These are phyloP conservation scores for Tribonema minus DNA, from an alignment of 108 stramenopile species.

Conservation along the genomic window DNA sequence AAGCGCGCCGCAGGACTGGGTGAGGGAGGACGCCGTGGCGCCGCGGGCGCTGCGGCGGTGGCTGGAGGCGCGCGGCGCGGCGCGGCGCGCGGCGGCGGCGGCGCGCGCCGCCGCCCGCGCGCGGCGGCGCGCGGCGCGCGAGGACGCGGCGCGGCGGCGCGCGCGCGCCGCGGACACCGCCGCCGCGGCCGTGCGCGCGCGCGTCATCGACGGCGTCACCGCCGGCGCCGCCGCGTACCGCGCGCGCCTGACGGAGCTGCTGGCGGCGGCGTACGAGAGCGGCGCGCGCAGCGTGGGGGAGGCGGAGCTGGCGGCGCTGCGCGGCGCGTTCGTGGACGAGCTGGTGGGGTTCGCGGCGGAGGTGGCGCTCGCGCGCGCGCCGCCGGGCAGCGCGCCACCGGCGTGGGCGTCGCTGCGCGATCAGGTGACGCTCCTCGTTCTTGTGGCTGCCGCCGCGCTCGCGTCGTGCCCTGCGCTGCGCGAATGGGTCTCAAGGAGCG, in stretches of 20 bases:
- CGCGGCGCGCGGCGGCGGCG: background rate
- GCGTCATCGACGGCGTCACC: background rate
- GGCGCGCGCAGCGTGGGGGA: slow-evolving; percentile 1
- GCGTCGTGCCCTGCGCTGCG: too few relatives aligned
- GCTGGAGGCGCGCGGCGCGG: slow-evolving; percentile 1
- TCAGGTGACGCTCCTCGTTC: too few relatives aligned
- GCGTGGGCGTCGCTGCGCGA: slow-evolving; percentile 1
- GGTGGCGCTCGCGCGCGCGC: background rate
- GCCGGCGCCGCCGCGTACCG: background rate
- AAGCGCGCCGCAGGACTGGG: slow-evolving; percentile 4
- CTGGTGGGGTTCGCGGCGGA: slow-evolving; percentile 6
- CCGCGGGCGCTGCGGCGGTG: slow-evolving; percentile 9
- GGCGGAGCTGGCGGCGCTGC: background rate
- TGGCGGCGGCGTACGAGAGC: background rate
- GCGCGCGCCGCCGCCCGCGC: background rate
- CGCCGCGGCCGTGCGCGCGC: slow-evolving; percentile 5
- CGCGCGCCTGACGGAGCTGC: background rate
- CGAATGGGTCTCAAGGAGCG: too few relatives aligned
- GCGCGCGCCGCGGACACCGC: background rate
- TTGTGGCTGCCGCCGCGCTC: too few relatives aligned
- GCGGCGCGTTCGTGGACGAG: background rate
- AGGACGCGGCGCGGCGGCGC: background rate
- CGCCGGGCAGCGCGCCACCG: background rate
- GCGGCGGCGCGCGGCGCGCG: background rate
- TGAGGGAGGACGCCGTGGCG: background rate